Evolutionary conservation across 495 filamentous ascomycete species (phyloP), one percentile per base, ranked within the genome.

Genomic region (Aspergillus coremiiformis): DNA sequence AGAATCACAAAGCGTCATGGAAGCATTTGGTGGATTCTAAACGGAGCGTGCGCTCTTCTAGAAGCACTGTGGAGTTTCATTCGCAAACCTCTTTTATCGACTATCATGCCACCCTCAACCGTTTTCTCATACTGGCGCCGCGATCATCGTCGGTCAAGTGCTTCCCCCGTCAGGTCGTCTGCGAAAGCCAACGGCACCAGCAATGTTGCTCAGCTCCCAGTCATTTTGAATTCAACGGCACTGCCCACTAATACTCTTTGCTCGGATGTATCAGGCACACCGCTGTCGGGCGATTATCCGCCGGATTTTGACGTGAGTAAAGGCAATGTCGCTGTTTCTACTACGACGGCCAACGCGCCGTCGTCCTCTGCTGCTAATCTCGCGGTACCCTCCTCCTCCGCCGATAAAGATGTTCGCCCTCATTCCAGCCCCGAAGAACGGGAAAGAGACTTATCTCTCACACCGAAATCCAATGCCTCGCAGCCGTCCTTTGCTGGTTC

Each of bases 111-210:
- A 2, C 65, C 71, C 3, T 75, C 71, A 17, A 67, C 72, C 26
- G 72, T 74, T 41, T 75, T 75, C 51, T 73, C 72, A n/a, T 76
- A 76, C 52, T 74, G 66, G 72, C 71, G 72, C 44, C 70, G 71
- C 56, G 71, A 74, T 39, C 70, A 71, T 52, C 71, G 71, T 56
- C 70, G 70, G 49, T 69, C 66, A 27, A 68, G 59, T 56, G 66
- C 68, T 42, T 62, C 65, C 17, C 69, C 66, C 42, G 65, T 61
- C 47, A 53, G 61, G n/a, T 51, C 64, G 21, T 56, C 66, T 43
- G 53, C 62, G 23, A 39, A 66, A 61, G 48, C 50, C 30, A 64
- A 49, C 45, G 54, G 59, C 39, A 44, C 66, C 50, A 64, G 49
- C 53, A 62, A 41, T 15, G 65, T 68, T 49, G 66, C 65, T 11